Base-by-base conservation (phyloP, 768 basidiomycete genomes). In the Trametes villosa region DNA sequence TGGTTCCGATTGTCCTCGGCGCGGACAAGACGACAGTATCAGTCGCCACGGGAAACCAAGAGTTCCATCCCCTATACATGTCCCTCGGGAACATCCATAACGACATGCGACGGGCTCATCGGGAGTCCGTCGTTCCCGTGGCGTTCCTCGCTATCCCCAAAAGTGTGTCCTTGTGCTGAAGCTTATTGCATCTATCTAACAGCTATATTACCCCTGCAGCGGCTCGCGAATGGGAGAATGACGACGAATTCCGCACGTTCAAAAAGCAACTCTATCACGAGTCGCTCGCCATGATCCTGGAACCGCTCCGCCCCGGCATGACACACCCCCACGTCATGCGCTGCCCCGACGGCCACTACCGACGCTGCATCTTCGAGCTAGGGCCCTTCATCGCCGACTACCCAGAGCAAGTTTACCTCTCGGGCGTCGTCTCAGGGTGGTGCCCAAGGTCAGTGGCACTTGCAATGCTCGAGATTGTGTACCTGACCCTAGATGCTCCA, bases 381-480 rank as follows among this genome's bases (percentile, higher is more conserved):
- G 75, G 75, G 0, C 74, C 75, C 3, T 74, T 71, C 58, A 76
- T 77, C 52, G 74, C 75, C 1, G 74, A 77, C 54, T 77, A 78
- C 60, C 77, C 76, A 0, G 75, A 78, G 55, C 76, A 79, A 54
- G 74, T 72, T 0, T 70, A 57, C 50, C 58, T 76, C 0, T 53
- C 71, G 0, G 59, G 68, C 4, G 62, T 75, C 31, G 73, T 78
- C 2, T 57, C 66, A 20, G 60, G 66, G 2, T 67, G 71, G 72
- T 75, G 73, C 58, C 54, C 72, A n/a, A 60, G 53, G 71, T 72
- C 33, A 33, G 63, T 57, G 20, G 52, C 18, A 22, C 22, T 27
- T 18, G n/a, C 22, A 2, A 29, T 9, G n/a, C n/a, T n/a, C n/a
- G n/a, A n/a, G n/a, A n/a, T n/a, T n/a, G n/a, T n/a, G n/a, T n/a